Percentiles rank a stretch among this genome's conserved stretches.
These are phyloP conservation scores for Lepiota brunneoincarnata DNA, from an alignment of 768 basidiomycete genomes.

Conservation along the genomic window DNA sequence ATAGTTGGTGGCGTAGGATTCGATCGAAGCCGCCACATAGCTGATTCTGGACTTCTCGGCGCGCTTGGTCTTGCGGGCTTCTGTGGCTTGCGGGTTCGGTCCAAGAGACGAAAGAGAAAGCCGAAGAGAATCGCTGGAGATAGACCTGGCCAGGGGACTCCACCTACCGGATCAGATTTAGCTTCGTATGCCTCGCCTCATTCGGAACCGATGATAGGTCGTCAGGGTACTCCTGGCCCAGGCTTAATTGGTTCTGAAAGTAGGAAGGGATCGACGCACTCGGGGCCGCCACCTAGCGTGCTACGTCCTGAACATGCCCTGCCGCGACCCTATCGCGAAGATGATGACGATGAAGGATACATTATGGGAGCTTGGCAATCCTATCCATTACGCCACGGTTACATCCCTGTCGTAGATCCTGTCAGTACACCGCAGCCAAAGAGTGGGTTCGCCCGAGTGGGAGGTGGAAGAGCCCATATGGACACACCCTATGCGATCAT, in stretches of 20 bases:
- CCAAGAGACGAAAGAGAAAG: slow-evolving; percentile 17
- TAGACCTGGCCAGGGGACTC: slow-evolving; percentile 2
- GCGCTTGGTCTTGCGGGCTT: slow-evolving; percentile 74
- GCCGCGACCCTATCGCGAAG: slow-evolving; percentile 65
- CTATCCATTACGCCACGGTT: slow-evolving; percentile 43
- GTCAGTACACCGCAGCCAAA: slow-evolving; percentile 27
- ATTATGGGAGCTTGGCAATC: slow-evolving; percentile 97
- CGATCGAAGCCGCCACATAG: slow-evolving; percentile 74
- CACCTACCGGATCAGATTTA: slow-evolving; percentile 32
- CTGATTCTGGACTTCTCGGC: slow-evolving; percentile 87
- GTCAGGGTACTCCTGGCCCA: slow-evolving; percentile 23
- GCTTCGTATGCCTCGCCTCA: slow-evolving; percentile 50
- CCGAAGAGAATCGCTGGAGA: slow-evolving; percentile 8
- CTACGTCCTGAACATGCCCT: slow-evolving; percentile 78
- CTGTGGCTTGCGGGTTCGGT: slow-evolving; percentile 38
- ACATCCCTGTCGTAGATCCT: slow-evolving; percentile 36
- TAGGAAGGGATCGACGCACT: slow-evolving; percentile 50
- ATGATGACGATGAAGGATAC: slow-evolving; percentile 78
- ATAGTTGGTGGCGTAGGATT: slow-evolving; percentile 78
- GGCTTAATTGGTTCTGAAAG: slow-evolving; percentile 29
- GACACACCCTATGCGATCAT: slow-evolving; percentile 80
- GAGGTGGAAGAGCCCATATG: slow-evolving; percentile 84
- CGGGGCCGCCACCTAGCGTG: slow-evolving; percentile 65
- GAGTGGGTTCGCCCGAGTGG: slow-evolving; percentile 78
- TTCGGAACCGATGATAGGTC: slow-evolving; percentile 20